A percentile compares a stretch with the other conserved stretches of the same genome.
Conservation (phyloP, 2,329 filamentous ascomycete genomes). For the Arachnopeziza araneosa region DNA sequence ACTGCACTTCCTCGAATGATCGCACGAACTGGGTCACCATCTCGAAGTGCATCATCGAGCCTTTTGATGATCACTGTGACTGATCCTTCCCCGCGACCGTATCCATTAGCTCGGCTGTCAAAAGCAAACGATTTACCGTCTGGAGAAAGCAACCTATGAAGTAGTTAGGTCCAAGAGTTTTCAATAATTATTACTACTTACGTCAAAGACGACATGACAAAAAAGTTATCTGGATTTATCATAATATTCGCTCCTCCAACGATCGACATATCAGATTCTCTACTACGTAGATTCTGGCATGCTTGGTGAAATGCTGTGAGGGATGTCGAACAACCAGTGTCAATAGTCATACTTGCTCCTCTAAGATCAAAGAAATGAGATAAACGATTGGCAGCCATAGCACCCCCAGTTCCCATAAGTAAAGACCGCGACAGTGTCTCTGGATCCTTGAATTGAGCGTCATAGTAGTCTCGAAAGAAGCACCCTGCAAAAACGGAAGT, state of each 20-base stretch:
- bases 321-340: constrained; percentile 34
- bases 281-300: constrained; percentile 43
- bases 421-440: background rate
- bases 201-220: constrained; percentile 20
- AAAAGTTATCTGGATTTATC: constrained; percentile 37
- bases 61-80: constrained; percentile 21
- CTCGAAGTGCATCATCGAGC: constrained; percentile 18
- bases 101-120: constrained; percentile 53
- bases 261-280: constrained; percentile 40
- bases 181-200: constrained; percentile 16
- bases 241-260: constrained; percentile 33
- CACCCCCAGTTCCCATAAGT: background rate
- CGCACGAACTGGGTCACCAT: constrained; percentile 22
- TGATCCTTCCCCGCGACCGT: constrained; percentile 49
- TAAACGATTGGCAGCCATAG: constrained; percentile 1
- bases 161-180: background rate
- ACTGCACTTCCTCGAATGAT: constrained; percentile 38
- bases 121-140: constrained; percentile 39
- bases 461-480: background rate
- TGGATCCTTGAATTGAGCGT: background rate
- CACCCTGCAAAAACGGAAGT: background rate
- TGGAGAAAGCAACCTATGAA: constrained; percentile 27
- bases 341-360: constrained; percentile 2
- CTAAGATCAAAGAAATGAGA: constrained; percentile 6
- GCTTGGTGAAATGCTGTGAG: constrained; percentile 51